Percentiles rank a stretch among this genome's conserved stretches.
phyloP scores from a whole-genome alignment of 805 yeast species.

The Starmerella etchellsii region DNA sequence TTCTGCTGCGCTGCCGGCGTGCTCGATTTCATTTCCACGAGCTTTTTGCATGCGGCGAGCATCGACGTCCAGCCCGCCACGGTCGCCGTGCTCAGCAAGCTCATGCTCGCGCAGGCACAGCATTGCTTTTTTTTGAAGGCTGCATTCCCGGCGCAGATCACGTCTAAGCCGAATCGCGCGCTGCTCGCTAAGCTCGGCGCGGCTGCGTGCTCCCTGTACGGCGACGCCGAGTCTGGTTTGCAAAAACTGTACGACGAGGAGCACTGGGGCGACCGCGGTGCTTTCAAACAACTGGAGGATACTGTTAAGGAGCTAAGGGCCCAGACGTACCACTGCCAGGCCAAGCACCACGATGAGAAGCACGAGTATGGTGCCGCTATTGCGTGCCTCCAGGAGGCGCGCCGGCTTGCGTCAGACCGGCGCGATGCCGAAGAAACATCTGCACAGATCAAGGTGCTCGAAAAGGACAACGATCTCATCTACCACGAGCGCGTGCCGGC shows the following conservation, averaged over 20 bases:
- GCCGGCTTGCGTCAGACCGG: constrained; percentile 4
- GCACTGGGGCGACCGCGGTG: constrained; percentile 32
- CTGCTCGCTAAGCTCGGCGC: constrained; percentile 65
- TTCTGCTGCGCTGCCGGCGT: constrained; percentile 73
- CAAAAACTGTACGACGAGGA: constrained; percentile 21
- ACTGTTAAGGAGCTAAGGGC: constrained; percentile 47
- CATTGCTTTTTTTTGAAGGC: constrained; percentile 63
- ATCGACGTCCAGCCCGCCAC: constrained; percentile 60
- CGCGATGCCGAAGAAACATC: constrained; percentile 23
- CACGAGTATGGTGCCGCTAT: constrained; percentile 66
- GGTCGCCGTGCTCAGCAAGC: constrained; percentile 45
- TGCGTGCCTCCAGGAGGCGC: constrained; percentile 45
- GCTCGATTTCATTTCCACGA: constrained; percentile 56
- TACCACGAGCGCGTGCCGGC: constrained; percentile 70
- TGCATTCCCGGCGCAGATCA: constrained; percentile 24
- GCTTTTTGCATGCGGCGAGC: constrained; percentile 81
- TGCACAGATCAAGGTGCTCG: constrained; percentile 28
- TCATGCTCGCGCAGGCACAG: constrained; percentile 80
- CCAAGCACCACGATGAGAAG: constrained; percentile 39
- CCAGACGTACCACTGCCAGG: constrained; percentile 44
- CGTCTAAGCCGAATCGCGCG: constrained; percentile 38
- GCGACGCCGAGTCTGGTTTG: constrained; percentile 37
- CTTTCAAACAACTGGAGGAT: constrained; percentile 44
- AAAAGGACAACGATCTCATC: constrained; percentile 79
- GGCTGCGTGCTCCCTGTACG: constrained; percentile 45